Conservation (phyloP, 768 basidiomycete species). For the Cystofilobasidium capitatum region DNA sequence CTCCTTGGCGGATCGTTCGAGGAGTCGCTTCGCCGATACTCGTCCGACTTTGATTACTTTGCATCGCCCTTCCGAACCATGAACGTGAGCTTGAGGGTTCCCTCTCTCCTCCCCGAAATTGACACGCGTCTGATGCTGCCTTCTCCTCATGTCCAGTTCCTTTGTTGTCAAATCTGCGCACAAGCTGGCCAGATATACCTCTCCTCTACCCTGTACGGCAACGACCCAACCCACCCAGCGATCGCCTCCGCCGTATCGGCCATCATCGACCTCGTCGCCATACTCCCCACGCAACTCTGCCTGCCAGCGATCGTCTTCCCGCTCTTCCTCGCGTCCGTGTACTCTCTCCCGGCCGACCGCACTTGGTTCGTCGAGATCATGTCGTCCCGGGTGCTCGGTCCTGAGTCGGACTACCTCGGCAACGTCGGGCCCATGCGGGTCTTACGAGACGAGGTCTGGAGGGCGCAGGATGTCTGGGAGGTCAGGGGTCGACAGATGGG, state of each 20-base stretch:
- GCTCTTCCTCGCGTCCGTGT: neutral
- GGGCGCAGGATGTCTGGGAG: neutral
- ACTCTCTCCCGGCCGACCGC: neutral
- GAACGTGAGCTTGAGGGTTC: neutral
- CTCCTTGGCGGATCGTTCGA: neutral
- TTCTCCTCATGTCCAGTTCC: neutral
- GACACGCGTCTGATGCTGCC: neutral
- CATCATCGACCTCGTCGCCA: conserved; percentile 1
- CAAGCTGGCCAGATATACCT: neutral
- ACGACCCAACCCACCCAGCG: conserved; percentile 2
- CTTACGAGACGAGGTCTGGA: neutral
- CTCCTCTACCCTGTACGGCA: neutral
- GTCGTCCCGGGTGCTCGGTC: neutral
- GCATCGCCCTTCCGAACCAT: neutral
- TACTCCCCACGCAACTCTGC: neutral
- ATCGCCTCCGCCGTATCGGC: neutral
- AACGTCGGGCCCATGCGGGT: neutral
- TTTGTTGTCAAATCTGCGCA: neutral
- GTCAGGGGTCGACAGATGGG: neutral
- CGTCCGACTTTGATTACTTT: conserved; percentile 1
- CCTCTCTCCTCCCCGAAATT: no score
- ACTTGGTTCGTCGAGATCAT: neutral
- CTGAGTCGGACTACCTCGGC: neutral
- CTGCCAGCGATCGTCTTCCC: conserved; percentile 1
- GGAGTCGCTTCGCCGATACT: neutral